A percentile compares a stretch with the other conserved stretches of the same genome.
Evolutionary conservation across 1,284 basidiomycete species (phyloP).

Genomic region (Pascua sp.): DNA sequence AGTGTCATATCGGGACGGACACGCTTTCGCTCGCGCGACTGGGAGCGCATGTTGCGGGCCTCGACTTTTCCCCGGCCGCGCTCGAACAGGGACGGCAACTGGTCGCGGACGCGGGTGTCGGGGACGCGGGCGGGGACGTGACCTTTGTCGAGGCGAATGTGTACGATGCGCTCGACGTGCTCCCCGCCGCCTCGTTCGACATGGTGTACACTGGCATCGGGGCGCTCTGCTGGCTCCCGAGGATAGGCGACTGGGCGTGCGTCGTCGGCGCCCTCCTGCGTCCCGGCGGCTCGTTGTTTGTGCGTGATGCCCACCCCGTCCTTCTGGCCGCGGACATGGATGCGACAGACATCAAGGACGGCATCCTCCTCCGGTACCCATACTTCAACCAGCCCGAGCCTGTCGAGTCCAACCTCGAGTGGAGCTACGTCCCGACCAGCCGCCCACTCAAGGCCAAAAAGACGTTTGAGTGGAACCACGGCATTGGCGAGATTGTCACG

Average conservation of each 20-base stretch:
- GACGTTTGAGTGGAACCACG: conserved; percentile 7
- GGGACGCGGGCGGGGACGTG: neutral
- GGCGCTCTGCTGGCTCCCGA: conserved; percentile 9
- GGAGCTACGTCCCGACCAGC: neutral
- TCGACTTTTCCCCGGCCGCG: conserved; percentile 1
- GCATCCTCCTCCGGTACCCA: conserved; percentile 1
- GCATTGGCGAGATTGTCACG: conserved; percentile 2
- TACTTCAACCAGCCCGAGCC: conserved; percentile 1
- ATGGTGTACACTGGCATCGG: conserved; percentile 9
- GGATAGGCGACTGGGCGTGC: neutral
- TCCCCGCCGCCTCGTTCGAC: neutral
- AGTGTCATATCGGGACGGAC: conserved; percentile 10
- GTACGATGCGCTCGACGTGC: neutral
- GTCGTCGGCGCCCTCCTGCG: conserved; percentile 1
- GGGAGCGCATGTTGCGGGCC: conserved; percentile 1
- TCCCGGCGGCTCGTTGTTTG: conserved; percentile 1
- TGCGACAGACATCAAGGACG: neutral
- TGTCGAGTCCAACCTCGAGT: neutral
- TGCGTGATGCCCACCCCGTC: conserved; percentile 8
- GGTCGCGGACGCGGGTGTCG: neutral
- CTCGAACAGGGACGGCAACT: neutral
- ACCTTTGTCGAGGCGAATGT: conserved; percentile 5
- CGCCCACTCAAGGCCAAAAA: neutral
- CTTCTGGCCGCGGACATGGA: neutral
- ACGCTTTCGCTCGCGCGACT: conserved; percentile 7